phyloP scores from a whole-genome alignment of 2,329 filamentous ascomycete genomes.

The Fusarium paranaense region DNA sequence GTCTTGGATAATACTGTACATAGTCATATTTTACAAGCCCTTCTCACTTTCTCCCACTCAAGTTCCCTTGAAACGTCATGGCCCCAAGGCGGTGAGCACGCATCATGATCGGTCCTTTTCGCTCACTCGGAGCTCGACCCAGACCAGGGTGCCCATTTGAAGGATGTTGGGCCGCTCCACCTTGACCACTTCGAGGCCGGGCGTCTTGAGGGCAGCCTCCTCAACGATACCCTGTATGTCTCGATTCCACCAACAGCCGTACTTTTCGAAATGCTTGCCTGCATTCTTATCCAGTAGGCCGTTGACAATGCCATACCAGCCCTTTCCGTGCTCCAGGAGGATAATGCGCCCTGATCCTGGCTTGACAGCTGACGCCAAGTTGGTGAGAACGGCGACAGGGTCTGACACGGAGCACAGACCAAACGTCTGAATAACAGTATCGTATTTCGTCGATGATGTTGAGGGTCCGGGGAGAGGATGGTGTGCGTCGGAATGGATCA shows the following conservation, averaged over 20 bases:
- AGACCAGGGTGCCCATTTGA: slow-evolving; percentile 69
- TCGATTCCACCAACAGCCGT: slow-evolving; percentile 77
- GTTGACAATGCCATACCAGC: slow-evolving; percentile 66
- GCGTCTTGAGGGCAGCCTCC: slow-evolving; percentile 59
- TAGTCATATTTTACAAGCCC: slow-evolving; percentile 39
- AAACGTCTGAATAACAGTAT: slow-evolving; percentile 74
- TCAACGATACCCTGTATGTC: slow-evolving; percentile 68
- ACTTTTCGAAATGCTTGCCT: slow-evolving; percentile 66
- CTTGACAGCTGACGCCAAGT: slow-evolving; percentile 63
- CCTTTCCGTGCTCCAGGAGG: slow-evolving; percentile 72
- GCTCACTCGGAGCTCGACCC: slow-evolving; percentile 66
- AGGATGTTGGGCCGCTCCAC: slow-evolving; percentile 63
- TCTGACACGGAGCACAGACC: slow-evolving; percentile 72
- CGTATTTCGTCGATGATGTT: slow-evolving; percentile 62
- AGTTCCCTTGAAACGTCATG: slow-evolving; percentile 11
- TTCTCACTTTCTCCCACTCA: slow-evolving; percentile 26
- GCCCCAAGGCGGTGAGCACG: neutral
- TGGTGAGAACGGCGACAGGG: slow-evolving; percentile 64
- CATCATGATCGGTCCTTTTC: slow-evolving; percentile 26
- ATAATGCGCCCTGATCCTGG: slow-evolving; percentile 70
- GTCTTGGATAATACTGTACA: slow-evolving; percentile 41
- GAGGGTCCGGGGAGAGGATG: slow-evolving; percentile 51
- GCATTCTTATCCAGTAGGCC: slow-evolving; percentile 67
- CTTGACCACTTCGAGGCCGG: slow-evolving; percentile 67
- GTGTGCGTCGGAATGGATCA: slow-evolving; percentile 63